A percentile compares a stretch with the other conserved stretches of the same genome.
These are phyloP conservation scores for Floccularia luteovirens DNA, from an alignment of 768 basidiomycete genomes.

Conservation along the genomic window DNA sequence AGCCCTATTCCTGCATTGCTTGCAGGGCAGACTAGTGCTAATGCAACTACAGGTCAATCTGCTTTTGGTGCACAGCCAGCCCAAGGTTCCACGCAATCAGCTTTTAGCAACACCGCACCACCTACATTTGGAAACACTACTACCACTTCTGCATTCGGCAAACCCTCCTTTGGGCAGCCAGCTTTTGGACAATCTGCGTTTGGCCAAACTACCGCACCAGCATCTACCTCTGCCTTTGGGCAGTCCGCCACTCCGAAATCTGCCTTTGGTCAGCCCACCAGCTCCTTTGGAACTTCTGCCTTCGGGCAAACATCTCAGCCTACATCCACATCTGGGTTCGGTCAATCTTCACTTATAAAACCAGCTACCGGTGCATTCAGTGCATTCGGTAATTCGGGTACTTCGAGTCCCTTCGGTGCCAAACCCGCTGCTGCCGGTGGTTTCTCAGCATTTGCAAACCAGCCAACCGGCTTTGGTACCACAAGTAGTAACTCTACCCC, in stretches of 20 bases:
- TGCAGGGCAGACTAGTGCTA: constrained; percentile 1
- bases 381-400: not conserved
- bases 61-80: constrained; percentile 19
- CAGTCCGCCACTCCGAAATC: not conserved
- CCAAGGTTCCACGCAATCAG: constrained; percentile 13
- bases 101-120: constrained; percentile 17
- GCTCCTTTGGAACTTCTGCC: not conserved
- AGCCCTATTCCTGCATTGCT: constrained; percentile 18
- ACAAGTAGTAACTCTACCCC: constrained; percentile 17
- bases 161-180: constrained; percentile 22
- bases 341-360: constrained; percentile 30
- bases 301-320: constrained; percentile 4
- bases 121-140: constrained; percentile 21
- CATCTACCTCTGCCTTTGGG: constrained; percentile 3
- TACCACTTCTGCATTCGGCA: constrained; percentile 16
- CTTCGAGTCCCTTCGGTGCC: constrained; percentile 14
- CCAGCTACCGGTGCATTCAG: constrained; percentile 30
- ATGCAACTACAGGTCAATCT: constrained; percentile 12
- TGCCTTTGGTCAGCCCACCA: not conserved
- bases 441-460: constrained; percentile 45
- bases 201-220: constrained; percentile 15
- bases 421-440: constrained; percentile 19
- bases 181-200: constrained; percentile 28
- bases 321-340: constrained; percentile 18
- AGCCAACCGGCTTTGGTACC: constrained; percentile 34